These are phyloP conservation scores for Annulohypoxylon stygium DNA, from an alignment of 495 filamentous ascomycete species.

Conservation along the genomic window DNA sequence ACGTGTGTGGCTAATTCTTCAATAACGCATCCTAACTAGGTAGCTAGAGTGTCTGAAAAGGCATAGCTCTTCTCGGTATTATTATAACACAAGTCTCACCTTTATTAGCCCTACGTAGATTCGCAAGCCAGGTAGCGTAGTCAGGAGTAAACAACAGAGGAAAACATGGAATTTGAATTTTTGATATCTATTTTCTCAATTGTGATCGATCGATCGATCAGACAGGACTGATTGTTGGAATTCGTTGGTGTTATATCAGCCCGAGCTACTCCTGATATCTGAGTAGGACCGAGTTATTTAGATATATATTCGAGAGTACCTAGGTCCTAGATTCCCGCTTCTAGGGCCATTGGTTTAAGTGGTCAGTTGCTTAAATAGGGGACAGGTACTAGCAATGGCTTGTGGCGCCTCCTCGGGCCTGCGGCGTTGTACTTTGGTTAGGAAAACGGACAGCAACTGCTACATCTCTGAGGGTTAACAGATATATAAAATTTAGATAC, in stretches of 20 bases:
- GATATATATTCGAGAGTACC: background rate
- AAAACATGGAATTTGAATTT: background rate
- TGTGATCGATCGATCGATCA: slow-evolving; percentile 15
- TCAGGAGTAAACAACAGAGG: background rate
- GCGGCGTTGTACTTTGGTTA: too few relatives aligned
- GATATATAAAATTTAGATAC: too few relatives aligned
- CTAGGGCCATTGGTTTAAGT: background rate
- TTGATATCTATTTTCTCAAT: background rate
- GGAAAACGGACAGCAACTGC: too few relatives aligned
- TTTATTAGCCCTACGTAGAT: slow-evolving; percentile 17
- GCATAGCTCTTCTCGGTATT: background rate
- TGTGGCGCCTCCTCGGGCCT: too few relatives aligned
- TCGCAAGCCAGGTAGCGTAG: background rate
- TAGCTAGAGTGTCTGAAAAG: background rate
- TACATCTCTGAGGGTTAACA: too few relatives aligned
- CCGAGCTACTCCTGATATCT: background rate
- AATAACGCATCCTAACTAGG: background rate
- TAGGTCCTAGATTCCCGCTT: background rate
- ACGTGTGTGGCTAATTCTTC: background rate
- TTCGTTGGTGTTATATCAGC: slow-evolving; percentile 12
- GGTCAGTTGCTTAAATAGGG: too few relatives aligned
- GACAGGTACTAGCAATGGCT: too few relatives aligned
- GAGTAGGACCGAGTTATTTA: background rate
- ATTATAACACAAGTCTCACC: slow-evolving; percentile 18
- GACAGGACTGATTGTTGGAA: slow-evolving; percentile 18